phyloP scores from a whole-genome alignment of 1,139 yeast species.

The Geotrichum fermentans region DNA sequence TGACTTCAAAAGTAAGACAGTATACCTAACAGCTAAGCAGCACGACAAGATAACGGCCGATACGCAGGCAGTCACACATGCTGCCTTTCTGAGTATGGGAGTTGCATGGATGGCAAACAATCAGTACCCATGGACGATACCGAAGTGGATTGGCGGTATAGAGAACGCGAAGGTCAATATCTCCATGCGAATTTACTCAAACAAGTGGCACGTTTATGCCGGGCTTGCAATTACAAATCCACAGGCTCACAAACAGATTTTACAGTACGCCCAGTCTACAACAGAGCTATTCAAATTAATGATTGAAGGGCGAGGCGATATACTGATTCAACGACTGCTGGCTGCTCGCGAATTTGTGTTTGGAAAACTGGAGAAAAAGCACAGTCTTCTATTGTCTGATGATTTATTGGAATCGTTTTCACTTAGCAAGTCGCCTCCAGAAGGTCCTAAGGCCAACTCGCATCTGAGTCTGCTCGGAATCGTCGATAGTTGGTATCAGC shows the following conservation, averaged over 20 bases:
- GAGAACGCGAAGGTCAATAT: conserved; percentile 95
- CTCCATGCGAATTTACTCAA: conserved; percentile 80
- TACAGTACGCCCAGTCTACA: conserved; percentile 82
- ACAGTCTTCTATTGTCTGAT: conserved; percentile 69
- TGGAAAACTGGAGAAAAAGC: conserved; percentile 52
- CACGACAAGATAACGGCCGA: conserved; percentile 96
- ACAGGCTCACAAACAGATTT: conserved; percentile 83
- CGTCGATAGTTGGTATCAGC: conserved; percentile 87
- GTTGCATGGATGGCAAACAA: conserved; percentile 83
- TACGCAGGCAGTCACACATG: conserved; percentile 97
- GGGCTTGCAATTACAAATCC: conserved; percentile 96
- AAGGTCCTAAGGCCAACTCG: conserved; percentile 71
- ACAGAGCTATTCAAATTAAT: conserved; percentile 79
- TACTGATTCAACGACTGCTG: conserved; percentile 52
- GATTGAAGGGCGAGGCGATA: conserved; percentile 62
- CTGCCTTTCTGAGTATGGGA: conserved; percentile 95
- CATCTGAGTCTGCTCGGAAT: conserved; percentile 84
- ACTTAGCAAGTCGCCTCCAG: conserved; percentile 68
- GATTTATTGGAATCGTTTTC: conserved; percentile 74
- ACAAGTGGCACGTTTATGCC: conserved; percentile 98
- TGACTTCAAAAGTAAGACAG: conserved; percentile 73
- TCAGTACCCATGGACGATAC: conserved; percentile 90
- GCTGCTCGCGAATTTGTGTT: conserved; percentile 74
- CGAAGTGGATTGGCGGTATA: conserved; percentile 85
- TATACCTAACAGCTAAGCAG: conserved; percentile 71